Conservation (phyloP, 1,284 basidiomycete genomes). For the Leccinum fallax region DNA sequence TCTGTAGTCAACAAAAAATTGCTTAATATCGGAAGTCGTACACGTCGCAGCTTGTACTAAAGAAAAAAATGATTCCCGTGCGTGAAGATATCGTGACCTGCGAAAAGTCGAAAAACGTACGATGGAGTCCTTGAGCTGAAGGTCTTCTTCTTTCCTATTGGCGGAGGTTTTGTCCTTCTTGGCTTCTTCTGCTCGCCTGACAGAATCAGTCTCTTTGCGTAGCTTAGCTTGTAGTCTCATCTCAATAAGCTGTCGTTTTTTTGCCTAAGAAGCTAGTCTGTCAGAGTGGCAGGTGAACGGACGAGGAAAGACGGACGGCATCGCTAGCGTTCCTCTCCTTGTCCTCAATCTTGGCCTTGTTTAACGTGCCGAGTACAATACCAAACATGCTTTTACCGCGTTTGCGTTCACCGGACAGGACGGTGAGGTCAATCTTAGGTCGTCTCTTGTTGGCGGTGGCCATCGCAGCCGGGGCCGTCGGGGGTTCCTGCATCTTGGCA, state of each 20-base stretch:
- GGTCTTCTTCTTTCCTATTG: conserved; percentile 76
- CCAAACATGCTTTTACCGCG: conserved; percentile 85
- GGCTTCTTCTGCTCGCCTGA: conserved; percentile 78
- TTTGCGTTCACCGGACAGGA: conserved; percentile 60
- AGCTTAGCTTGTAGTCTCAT: conserved; percentile 80
- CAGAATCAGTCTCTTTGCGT: conserved; percentile 78
- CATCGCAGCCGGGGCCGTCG: conserved; percentile 36
- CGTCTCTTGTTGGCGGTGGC: conserved; percentile 51
- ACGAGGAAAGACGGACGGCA: conserved; percentile 51
- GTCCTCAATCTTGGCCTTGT: conserved; percentile 82
- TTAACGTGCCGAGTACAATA: conserved; percentile 74
- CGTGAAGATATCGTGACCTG: conserved; percentile 1
- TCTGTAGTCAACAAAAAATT: conserved; percentile 79
- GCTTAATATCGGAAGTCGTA: conserved; percentile 67
- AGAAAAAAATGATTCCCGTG: neutral
- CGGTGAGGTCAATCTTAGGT: conserved; percentile 67
- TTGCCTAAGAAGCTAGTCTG: conserved; percentile 50
- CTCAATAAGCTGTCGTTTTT: conserved; percentile 77
- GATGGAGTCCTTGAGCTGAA: conserved; percentile 76
- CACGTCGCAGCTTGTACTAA: conserved; percentile 71
- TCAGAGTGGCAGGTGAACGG: conserved; percentile 4
- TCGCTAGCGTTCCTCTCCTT: conserved; percentile 77
- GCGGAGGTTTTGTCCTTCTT: conserved; percentile 76
- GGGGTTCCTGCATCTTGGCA: conserved; percentile 39
- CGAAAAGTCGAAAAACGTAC: conserved; percentile 44